These are phyloP conservation scores for Gossypium ekmanianum DNA, from an alignment of 345 rosid species.

Conservation along the genomic window DNA sequence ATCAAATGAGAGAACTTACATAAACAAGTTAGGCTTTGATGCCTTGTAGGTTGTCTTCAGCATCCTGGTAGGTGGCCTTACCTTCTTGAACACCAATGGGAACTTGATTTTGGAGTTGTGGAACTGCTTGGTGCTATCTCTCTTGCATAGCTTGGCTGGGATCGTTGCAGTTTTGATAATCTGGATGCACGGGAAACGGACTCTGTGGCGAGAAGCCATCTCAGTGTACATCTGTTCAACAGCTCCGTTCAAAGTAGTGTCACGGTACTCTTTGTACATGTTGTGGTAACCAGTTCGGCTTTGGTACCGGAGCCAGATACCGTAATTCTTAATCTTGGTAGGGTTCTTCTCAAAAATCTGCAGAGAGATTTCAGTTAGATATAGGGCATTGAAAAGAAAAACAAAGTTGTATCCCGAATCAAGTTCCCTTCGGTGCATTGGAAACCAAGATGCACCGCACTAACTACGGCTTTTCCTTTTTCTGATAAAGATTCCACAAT, in stretches of 20 bases:
- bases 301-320: conserved; percentile 57
- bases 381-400: background rate
- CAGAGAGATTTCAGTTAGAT: background rate
- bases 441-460: background rate
- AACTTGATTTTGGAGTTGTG: conserved; percentile 52
- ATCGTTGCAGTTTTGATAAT: conserved; percentile 57
- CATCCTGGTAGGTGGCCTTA: conserved; percentile 53
- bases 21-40: conserved; percentile 44
- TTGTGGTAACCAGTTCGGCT: conserved; percentile 55
- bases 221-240: conserved; percentile 64
- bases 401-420: background rate
- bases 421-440: background rate
- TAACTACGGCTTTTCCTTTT: background rate
- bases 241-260: conserved; percentile 51
- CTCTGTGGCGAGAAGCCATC: conserved; percentile 65
- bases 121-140: conserved; percentile 60
- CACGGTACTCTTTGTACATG: conserved; percentile 53
- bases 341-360: conserved; percentile 64
- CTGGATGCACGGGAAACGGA: conserved; percentile 62
- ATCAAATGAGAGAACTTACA: conserved; percentile 29
- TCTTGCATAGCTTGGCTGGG: conserved; percentile 43
- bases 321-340: conserved; percentile 53
- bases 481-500: background rate
- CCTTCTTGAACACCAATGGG: conserved; percentile 40
- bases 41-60: conserved; percentile 61